These are phyloP conservation scores for Mycena crocata DNA, from an alignment of 768 basidiomycete species.

Conservation along the genomic window DNA sequence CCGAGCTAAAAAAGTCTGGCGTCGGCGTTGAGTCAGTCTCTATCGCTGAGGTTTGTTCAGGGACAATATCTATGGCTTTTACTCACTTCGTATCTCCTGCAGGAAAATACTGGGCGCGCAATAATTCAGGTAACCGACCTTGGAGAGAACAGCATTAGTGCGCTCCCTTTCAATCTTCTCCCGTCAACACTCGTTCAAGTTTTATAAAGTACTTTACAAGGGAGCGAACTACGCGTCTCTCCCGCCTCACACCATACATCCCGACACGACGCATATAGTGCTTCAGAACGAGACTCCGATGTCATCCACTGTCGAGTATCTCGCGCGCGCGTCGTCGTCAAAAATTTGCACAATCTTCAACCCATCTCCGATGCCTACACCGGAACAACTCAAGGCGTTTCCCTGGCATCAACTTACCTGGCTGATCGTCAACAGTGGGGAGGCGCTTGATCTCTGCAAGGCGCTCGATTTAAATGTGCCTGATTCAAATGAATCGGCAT, in stretches of 20 bases:
- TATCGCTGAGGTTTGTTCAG: constrained; percentile 49
- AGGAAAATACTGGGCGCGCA: constrained; percentile 69
- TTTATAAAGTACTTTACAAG: constrained; percentile 60
- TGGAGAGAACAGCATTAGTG: constrained; percentile 75
- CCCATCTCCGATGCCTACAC: constrained; percentile 66
- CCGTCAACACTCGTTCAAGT: background rate
- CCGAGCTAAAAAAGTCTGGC: constrained; percentile 52
- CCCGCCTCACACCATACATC: constrained; percentile 45
- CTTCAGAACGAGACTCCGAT: constrained; percentile 71
- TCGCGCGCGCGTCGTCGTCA: constrained; percentile 45
- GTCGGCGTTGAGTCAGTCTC: constrained; percentile 54
- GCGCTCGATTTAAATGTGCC: constrained; percentile 38
- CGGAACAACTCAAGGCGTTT: constrained; percentile 52
- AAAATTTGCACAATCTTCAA: constrained; percentile 58
- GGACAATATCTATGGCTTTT: background rate
- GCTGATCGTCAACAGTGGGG: constrained; percentile 68
- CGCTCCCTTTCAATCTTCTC: constrained; percentile 29
- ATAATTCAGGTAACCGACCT: constrained; percentile 68
- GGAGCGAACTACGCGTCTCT: constrained; percentile 65
- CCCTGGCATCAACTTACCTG: constrained; percentile 65
- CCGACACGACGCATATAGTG: constrained; percentile 60
- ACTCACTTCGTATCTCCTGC: constrained; percentile 1
- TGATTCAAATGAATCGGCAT: background rate
- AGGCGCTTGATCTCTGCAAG: constrained; percentile 53
- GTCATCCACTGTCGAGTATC: constrained; percentile 52